Evolutionary conservation across 345 rosid genomes (phyloP), one percentile per base, ranked within the genome.

Genomic region (Bruguiera parviflora): DNA sequence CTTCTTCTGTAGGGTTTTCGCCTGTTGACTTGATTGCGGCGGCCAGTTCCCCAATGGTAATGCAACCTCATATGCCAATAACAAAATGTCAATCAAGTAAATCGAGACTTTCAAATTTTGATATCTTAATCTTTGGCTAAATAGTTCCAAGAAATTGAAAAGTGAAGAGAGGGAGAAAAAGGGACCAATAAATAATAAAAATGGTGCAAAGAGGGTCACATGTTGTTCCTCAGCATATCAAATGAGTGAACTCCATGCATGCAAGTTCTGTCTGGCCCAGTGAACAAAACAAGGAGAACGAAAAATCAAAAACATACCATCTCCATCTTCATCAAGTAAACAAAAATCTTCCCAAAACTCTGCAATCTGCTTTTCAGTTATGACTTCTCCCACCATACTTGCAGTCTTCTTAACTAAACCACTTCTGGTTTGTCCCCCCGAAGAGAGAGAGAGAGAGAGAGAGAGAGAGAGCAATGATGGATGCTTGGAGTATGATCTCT

Each of bases 281-380:
- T 27, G 24, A 77, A 46, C 4, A 62, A 66, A 31, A 61, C 25
- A 20, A 53, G 20, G 9, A 53, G 13, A 53, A 15, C 19, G 5
- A 15, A 51, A 25, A 35, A 24, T 5, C 9, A 47, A 8, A 5
- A 13, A 66, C 2, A 6, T 76, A 92, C 97, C 96, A 70, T 92
- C 94, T 58, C 97, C 92, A 78, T 92, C 92, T 76, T 64, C 86
- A 84, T 89, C 97, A 13, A 88, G 77, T 21, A 89, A 81, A 71
- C 86, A 83, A 74, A 92, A 86, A 3, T 84, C 94, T 69, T 89
- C 85, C 49, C 80, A 81, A 68, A 92, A 88, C 80, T 88, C 90
- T 71, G 18, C 56, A 55, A 82, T 74, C 73, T 83, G 87, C 69
- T 82, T 74, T 49, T 82, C 84, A 58, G 85, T 77, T 60, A 87